A percentile compares a stretch with the other conserved stretches of the same genome.
phyloP scores from a whole-genome alignment of 2,329 filamentous ascomycete genomes.

The Esteya vermicola region DNA sequence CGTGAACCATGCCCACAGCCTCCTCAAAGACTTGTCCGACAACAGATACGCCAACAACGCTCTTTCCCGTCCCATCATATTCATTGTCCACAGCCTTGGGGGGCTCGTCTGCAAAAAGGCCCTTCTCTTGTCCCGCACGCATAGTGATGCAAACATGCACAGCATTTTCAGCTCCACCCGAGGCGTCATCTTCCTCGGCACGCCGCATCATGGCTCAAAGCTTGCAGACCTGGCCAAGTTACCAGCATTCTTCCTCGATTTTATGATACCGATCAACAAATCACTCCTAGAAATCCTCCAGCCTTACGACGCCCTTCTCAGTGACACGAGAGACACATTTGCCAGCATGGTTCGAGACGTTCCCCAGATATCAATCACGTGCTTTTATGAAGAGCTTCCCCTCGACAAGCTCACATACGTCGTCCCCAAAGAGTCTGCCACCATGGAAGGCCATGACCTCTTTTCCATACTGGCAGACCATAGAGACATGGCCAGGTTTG shows the following conservation, averaged over 20 bases:
- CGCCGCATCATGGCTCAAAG: conserved; percentile 21
- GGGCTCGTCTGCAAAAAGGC: conserved; percentile 25
- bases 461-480: conserved; percentile 18
- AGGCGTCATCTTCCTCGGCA: conserved; percentile 24
- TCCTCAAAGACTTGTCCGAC: conserved; percentile 15
- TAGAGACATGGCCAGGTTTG: conserved; percentile 19
- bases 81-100: conserved; percentile 19
- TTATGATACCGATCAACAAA: conserved; percentile 18
- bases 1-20: conserved; percentile 16
- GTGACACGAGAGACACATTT: not conserved
- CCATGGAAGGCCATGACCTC: conserved; percentile 4
- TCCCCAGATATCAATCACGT: not conserved
- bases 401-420: not conserved
- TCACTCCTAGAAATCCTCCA: conserved; percentile 14
- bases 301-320: conserved; percentile 14
- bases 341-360: not conserved
- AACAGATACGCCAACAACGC: conserved; percentile 12
- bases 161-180: conserved; percentile 14
- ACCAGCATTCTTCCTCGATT: conserved; percentile 14
- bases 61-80: conserved; percentile 17
- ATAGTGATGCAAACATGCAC: conserved; percentile 15
- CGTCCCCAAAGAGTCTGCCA: not conserved
- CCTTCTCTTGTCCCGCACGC: conserved; percentile 17
- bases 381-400: not conserved
- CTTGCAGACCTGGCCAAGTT: conserved; percentile 20